Percentiles rank a stretch among this genome's conserved stretches.
Evolutionary conservation across 2,329 filamentous ascomycete species (phyloP).

Genomic region (Arthrobotrys iridis): DNA sequence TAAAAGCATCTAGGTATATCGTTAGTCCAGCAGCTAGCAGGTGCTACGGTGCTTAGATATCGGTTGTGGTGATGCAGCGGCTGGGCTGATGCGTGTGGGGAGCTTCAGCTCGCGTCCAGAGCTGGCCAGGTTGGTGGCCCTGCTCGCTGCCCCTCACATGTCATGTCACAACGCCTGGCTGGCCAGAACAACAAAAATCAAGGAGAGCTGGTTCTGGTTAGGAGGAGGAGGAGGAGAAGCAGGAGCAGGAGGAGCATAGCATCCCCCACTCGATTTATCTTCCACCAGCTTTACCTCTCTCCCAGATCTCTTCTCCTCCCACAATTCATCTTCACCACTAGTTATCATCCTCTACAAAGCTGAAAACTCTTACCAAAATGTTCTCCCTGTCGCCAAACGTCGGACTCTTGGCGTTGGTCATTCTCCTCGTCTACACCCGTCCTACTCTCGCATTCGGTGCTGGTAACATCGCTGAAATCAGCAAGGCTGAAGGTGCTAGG

Average conservation of each 20-base stretch:
- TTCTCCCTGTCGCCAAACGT: slow-evolving; percentile 26
- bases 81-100: slow-evolving; percentile 19
- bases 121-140: not conserved
- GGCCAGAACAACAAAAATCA: too few species aligned
- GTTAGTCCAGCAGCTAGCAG: too few species aligned
- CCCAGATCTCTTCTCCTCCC: not conserved
- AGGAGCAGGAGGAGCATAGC: not conserved
- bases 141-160: not conserved
- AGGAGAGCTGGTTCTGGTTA: too few species aligned
- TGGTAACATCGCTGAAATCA: slow-evolving; percentile 84
- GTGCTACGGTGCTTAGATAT: too few species aligned
- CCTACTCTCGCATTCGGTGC: slow-evolving; percentile 83
- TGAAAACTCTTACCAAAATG: slow-evolving; percentile 16
- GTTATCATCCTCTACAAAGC: not conserved
- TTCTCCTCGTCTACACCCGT: slow-evolving; percentile 74
- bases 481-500: slow-evolving; percentile 83
- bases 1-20: too few species aligned
- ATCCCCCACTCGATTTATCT: slow-evolving; percentile 2
- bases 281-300: not conserved
- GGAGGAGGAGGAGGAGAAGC: too few species aligned
- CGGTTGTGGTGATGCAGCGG: too few species aligned
- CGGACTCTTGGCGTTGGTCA: slow-evolving; percentile 66
- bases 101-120: slow-evolving; percentile 2
- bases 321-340: not conserved
- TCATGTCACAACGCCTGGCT: slow-evolving; percentile 3